Percentiles rank a stretch among this genome's conserved stretches.
These are phyloP conservation scores for Naganishia friedmannii DNA, from an alignment of 768 basidiomycete genomes.

Conservation along the genomic window DNA sequence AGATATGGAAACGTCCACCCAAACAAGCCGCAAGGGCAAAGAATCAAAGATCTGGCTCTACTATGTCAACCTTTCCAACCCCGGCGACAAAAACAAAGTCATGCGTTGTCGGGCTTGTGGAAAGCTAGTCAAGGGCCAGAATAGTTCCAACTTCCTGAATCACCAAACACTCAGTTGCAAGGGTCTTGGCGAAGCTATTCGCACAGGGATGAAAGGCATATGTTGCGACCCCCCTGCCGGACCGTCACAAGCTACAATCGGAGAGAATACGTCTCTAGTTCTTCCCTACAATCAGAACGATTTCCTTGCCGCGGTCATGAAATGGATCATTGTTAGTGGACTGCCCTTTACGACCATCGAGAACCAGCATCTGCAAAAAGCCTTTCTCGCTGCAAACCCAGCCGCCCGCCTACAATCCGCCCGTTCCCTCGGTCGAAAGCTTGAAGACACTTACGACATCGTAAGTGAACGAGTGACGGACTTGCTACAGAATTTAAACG, in stretches of 20 bases:
- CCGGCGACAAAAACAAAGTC: not conserved
- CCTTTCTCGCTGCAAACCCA: not conserved
- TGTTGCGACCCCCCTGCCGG: too few species aligned
- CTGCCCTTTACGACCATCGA: constrained; percentile 10
- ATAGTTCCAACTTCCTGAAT: not conserved
- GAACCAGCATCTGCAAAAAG: not conserved
- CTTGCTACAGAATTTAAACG: not conserved
- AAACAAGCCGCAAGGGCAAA: not conserved
- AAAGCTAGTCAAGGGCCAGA: not conserved
- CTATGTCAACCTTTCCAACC: not conserved
- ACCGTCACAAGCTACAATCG: too few species aligned
- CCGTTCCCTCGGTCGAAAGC: not conserved
- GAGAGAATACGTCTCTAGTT: too few species aligned
- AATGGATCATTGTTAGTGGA: constrained; percentile 12
- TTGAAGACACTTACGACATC: constrained; percentile 2
- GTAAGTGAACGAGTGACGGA: not conserved
- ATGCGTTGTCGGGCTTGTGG: not conserved
- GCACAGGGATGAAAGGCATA: too few species aligned
- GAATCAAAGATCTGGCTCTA: not conserved
- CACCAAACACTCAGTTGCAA: not conserved
- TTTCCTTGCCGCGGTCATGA: not conserved
- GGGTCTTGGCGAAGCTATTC: not conserved
- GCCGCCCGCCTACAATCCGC: constrained; percentile 4
- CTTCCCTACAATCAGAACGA: not conserved
- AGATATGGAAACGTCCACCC: not conserved